Percentiles rank a stretch among this genome's conserved stretches.
Evolutionary conservation across 352 stramenopile species (phyloP).

Genomic region (Aphanomyces cochlioides): DNA sequence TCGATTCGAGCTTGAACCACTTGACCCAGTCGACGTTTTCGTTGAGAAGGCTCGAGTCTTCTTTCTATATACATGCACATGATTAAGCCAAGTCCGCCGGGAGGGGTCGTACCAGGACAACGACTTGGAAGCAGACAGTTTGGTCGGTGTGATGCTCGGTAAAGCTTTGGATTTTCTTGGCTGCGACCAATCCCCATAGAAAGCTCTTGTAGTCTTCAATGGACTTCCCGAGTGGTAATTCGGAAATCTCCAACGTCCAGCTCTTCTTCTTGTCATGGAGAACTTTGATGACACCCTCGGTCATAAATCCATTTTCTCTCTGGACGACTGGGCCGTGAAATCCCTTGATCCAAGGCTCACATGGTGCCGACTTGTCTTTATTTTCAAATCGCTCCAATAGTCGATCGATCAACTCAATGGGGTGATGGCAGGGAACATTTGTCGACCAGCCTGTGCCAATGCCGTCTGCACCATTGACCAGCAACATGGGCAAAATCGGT

Average conservation of each 20-base stretch:
- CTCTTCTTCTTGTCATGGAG: slow-evolving; percentile 71
- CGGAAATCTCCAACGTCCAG: slow-evolving; percentile 90
- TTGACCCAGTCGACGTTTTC: slow-evolving; percentile 46
- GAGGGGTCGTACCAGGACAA: slow-evolving; percentile 35
- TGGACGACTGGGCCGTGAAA: slow-evolving; percentile 91
- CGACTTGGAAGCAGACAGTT: slow-evolving; percentile 78
- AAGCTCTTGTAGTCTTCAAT: slow-evolving; percentile 99
- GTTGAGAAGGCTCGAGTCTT: slow-evolving; percentile 51
- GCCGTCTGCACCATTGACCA: slow-evolving; percentile 98
- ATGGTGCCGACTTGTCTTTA: neutral
- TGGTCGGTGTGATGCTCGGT: slow-evolving; percentile 96
- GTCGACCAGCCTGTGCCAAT: slow-evolving; percentile 99
- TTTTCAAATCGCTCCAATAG: slow-evolving; percentile 80
- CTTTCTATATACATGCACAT: slow-evolving; percentile 39
- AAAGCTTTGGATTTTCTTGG: slow-evolving; percentile 87
- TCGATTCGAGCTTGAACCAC: slow-evolving; percentile 91
- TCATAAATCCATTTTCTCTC: slow-evolving; percentile 64
- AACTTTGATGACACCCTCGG: slow-evolving; percentile 61
- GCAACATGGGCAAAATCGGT: slow-evolving; percentile 92
- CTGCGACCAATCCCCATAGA: slow-evolving; percentile 89
- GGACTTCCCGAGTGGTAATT: slow-evolving; percentile 97
- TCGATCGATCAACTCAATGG: slow-evolving; percentile 95
- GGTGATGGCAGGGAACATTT: slow-evolving; percentile 93
- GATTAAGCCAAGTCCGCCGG: neutral
- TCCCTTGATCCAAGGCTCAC: slow-evolving; percentile 91